Evolutionary conservation across 345 rosid species (phyloP), one percentile per base, ranked within the genome.

Genomic region (Pugionium dolabratum): DNA sequence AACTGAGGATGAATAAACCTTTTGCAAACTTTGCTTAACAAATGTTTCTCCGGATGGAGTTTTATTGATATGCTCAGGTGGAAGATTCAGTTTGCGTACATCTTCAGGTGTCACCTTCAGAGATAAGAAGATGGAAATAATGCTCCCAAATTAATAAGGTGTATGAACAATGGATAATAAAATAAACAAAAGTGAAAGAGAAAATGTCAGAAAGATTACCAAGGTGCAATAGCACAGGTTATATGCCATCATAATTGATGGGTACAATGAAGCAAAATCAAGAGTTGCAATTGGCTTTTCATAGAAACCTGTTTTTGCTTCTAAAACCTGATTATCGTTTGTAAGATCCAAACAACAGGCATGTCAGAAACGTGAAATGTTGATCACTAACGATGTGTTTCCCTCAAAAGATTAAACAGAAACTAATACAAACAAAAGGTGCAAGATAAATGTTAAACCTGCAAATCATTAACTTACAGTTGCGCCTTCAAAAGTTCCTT

Each of bases 241-340:
- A 80, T 90, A 94, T 48, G 99, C 99, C 99, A 90, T 94, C 99
- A 94, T 94, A 75, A 94, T 94, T 35, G 97, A 94, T 37, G 99
- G 99, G 80, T 94, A 94, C 54, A 94, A 53, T 65, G 99, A 94
- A 59, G 99, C 97, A 79, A 90, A 94, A 87, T 94, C 99, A 64
- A 94, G 72, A 46, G 97, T 94, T 33, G 97, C 97, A 79, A 90
- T 88, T 52, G 96, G 97, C 79, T 88, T 88, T 71, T 94, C 96
- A 67, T 90, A 94, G 78, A 85, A 94, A 61, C 97, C 97, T 37
- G 96, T 86, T 67, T 56, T 86, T 44, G 99, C 89, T 77, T 94
- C 97, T 87, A 94, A 79, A 58, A 94, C 97, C 96, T 94, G 78
- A 31, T 62, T 35, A 61, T 34, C 65, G 72, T 67, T 63, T 44